Conservation (phyloP, 257 asterid species). For the Gynochthodes officinalis region DNA sequence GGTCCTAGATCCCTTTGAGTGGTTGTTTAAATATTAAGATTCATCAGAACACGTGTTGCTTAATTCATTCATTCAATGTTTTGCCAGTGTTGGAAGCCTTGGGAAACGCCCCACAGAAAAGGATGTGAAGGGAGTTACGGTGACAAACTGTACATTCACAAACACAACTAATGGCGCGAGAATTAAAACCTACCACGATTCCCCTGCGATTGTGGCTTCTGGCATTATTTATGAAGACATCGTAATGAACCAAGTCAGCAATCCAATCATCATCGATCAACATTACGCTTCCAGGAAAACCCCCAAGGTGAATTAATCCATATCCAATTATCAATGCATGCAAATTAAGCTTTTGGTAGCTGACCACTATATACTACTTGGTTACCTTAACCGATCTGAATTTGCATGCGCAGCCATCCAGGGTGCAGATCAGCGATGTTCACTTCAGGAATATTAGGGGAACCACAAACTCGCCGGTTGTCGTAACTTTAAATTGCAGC, state of each 20-base stretch:
- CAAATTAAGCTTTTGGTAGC: too few species aligned
- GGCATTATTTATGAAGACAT: conserved; percentile 44
- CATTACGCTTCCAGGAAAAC: conserved; percentile 47
- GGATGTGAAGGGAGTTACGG: conserved; percentile 30
- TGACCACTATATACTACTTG: too few species aligned
- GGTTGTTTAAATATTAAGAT: too few species aligned
- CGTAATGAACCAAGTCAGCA: conserved; percentile 37
- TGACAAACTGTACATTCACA: conserved; percentile 49
- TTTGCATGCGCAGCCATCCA: conserved; percentile 44
- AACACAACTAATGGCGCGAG: conserved; percentile 75
- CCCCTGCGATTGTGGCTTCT: conserved; percentile 36
- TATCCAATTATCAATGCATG: too few species aligned
- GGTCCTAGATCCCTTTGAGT: too few species aligned
- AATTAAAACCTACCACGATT: conserved; percentile 56
- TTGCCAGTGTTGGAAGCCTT: conserved; percentile 75
- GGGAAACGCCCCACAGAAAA: conserved; percentile 55
- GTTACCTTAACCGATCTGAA: too few species aligned
- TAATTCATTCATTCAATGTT: too few species aligned
- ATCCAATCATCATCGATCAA: conserved; percentile 78
- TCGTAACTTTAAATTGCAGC: conserved; percentile 57
- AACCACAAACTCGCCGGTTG: conserved; percentile 30
- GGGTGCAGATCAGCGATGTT: conserved; percentile 44
- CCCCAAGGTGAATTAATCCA: conserved; percentile 20
- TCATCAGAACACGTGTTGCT: too few species aligned
- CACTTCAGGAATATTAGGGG: conserved; percentile 68